These are phyloP conservation scores for Zymoseptoria ardabiliae DNA, from an alignment of 2,329 filamentous ascomycete species.

Conservation along the genomic window DNA sequence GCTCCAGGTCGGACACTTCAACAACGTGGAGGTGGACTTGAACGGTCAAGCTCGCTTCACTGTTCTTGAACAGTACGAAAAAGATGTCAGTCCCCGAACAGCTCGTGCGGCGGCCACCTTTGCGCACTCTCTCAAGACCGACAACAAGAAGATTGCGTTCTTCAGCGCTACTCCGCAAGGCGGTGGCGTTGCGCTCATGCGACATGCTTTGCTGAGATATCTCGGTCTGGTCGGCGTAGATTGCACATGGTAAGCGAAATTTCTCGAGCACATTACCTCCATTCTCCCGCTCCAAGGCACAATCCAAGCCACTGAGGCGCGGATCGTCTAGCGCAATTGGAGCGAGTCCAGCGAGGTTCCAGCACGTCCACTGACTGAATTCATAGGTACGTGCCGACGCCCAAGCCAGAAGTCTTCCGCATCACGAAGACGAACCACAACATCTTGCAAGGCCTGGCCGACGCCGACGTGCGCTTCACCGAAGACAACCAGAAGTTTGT, in stretches of 20 bases:
- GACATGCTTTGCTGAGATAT: slow-evolving; percentile 69
- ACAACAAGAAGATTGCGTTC: slow-evolving; percentile 64
- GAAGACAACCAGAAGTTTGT: slow-evolving; percentile 56
- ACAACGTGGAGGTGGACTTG: slow-evolving; percentile 63
- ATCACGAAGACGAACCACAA: slow-evolving; percentile 87
- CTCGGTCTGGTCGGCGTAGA: slow-evolving; percentile 60
- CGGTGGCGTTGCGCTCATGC: slow-evolving; percentile 76
- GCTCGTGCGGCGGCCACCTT: slow-evolving; percentile 61
- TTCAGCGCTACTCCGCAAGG: slow-evolving; percentile 76
- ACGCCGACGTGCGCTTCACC: slow-evolving; percentile 57
- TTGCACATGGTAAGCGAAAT: slow-evolving; percentile 55
- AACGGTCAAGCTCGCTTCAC: slow-evolving; percentile 57
- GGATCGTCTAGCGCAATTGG: background rate
- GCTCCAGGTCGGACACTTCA: slow-evolving; percentile 57
- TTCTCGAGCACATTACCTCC: background rate
- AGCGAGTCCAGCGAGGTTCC: background rate
- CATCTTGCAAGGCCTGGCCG: slow-evolving; percentile 72
- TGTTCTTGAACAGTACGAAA: slow-evolving; percentile 50
- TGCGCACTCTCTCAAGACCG: slow-evolving; percentile 54
- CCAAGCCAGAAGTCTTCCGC: slow-evolving; percentile 69
- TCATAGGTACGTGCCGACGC: slow-evolving; percentile 57
- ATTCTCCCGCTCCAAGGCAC: background rate
- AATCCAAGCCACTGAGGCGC: background rate
- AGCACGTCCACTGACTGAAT: background rate
- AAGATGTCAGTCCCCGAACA: slow-evolving; percentile 54